Conservation (phyloP, 2,329 filamentous ascomycete genomes). For the Botrytis porri region DNA sequence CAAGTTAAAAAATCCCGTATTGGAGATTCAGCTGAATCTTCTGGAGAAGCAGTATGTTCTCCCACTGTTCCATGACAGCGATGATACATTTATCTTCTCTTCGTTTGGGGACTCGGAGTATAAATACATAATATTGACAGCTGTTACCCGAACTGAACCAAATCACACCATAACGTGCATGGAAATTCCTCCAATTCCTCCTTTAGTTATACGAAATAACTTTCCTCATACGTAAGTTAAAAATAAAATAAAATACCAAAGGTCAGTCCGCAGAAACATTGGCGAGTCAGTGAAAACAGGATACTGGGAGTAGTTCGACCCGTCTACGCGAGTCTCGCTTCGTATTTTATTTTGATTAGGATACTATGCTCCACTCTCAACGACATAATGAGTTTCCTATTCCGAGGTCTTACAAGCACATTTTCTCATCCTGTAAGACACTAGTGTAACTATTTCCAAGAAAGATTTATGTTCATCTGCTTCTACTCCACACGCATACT, state of each 20-base stretch:
- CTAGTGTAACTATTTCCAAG: not conserved
- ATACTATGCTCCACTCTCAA: not conserved
- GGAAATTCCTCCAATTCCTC: not conserved
- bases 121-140: not conserved
- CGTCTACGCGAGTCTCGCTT: not conserved
- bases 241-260: not conserved
- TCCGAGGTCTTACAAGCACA: not conserved
- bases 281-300: not conserved
- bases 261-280: not conserved
- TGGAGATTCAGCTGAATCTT: not conserved
- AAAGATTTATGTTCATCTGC: not conserved
- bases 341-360: not conserved
- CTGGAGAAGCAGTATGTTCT: not conserved
- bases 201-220: not conserved
- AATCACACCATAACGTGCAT: not conserved
- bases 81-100: not conserved
- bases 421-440: not conserved
- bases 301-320: not conserved
- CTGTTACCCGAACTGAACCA: not conserved
- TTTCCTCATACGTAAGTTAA: too few species aligned
- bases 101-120: not conserved
- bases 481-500: not conserved
- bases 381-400: not conserved
- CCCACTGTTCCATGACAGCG: not conserved
- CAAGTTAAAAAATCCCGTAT: not conserved